Percentiles rank a stretch among this genome's conserved stretches.
These are phyloP conservation scores for Neurospora africana DNA, from an alignment of 495 filamentous ascomycete genomes.

Conservation along the genomic window DNA sequence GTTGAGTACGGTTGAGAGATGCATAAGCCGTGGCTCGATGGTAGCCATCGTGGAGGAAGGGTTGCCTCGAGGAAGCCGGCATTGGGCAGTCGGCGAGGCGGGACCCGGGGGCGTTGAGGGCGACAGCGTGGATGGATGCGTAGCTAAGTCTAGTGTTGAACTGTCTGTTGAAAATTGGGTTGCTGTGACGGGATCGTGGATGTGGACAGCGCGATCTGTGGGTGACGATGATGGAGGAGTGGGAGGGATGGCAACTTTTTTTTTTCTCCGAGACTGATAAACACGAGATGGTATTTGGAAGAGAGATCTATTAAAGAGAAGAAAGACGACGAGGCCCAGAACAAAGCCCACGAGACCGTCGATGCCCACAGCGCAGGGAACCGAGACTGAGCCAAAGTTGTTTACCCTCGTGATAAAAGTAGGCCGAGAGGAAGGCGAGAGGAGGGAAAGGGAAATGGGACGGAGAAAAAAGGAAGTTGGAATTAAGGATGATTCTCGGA, in stretches of 20 bases:
- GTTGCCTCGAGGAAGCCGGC: conserved; percentile 16
- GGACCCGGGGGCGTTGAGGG: background rate
- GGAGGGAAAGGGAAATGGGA: conserved; percentile 10
- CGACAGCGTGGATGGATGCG: background rate
- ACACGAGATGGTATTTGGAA: background rate
- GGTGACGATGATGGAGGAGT: background rate
- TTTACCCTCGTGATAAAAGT: background rate
- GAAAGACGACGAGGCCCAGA: background rate
- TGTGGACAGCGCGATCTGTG: background rate
- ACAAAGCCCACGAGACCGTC: background rate
- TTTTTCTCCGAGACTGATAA: background rate
- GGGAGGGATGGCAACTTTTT: background rate
- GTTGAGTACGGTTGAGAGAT: conserved; percentile 35
- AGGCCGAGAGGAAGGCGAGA: background rate
- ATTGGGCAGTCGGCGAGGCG: conserved; percentile 16
- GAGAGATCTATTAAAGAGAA: background rate
- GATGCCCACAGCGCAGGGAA: background rate
- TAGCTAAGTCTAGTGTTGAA: background rate
- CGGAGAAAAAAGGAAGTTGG: conserved; percentile 13
- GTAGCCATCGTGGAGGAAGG: conserved; percentile 39
- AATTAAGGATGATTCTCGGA: conserved; percentile 5
- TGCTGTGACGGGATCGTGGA: background rate
- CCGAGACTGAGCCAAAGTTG: background rate
- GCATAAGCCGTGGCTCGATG: conserved; percentile 49
- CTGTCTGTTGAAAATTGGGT: background rate